phyloP scores from a whole-genome alignment of 345 rosid genomes.

The Salix dunnii region DNA sequence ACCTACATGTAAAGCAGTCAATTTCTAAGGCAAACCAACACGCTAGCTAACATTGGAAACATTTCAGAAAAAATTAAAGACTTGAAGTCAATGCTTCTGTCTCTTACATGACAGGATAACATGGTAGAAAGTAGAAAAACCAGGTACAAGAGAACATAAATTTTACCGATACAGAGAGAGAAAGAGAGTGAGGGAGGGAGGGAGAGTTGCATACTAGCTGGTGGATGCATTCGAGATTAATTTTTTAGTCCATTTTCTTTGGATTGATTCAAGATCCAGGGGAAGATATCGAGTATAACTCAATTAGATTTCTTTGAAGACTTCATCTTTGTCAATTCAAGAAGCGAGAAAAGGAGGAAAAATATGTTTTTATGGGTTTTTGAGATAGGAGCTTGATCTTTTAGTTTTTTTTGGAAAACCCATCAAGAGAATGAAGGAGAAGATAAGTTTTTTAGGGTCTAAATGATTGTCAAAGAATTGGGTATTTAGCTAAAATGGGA shows the following conservation, averaged over 20 bases:
- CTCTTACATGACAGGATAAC: background rate
- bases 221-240: background rate
- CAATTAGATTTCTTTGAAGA: background rate
- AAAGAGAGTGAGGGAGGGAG: background rate
- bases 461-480: background rate
- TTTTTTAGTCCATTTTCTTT: background rate
- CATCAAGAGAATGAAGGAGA: background rate
- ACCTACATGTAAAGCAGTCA: background rate
- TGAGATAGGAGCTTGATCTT: background rate
- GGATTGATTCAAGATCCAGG: slow-evolving; percentile 12
- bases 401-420: too few species aligned
- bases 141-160: background rate
- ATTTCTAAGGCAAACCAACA: background rate
- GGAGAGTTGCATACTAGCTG: background rate
- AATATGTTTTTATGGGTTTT: background rate
- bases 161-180: too few species aligned
- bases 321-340: background rate
- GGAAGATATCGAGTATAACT: background rate
- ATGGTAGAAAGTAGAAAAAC: background rate
- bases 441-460: background rate
- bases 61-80: background rate
- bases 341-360: background rate
- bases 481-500: slow-evolving; percentile 15
- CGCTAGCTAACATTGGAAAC: background rate
- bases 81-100: slow-evolving; percentile 7